These are phyloP conservation scores for Phytophthora pisi DNA, from an alignment of 352 stramenopile genomes.

Conservation along the genomic window DNA sequence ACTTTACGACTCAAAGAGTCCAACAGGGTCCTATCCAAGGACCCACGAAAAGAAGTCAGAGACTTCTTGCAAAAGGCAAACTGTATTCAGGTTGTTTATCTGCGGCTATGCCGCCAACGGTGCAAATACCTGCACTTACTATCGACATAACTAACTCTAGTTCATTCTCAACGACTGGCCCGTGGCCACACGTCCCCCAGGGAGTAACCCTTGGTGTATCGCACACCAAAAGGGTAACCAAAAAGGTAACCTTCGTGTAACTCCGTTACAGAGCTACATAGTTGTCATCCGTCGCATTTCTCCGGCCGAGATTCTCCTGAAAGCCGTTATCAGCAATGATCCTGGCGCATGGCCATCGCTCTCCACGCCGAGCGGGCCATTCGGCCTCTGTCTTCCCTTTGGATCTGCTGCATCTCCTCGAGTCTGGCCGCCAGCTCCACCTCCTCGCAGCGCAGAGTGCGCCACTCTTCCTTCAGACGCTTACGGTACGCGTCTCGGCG, in stretches of 20 bases:
- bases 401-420: constrained; percentile 10
- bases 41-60: too few species aligned
- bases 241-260: neutral
- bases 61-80: too few species aligned
- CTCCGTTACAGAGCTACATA: neutral
- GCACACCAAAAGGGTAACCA: too few species aligned
- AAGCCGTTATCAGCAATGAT: too few species aligned
- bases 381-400: neutral
- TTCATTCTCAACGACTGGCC: too few species aligned
- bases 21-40: neutral
- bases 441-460: constrained; percentile 19
- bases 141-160: too few species aligned
- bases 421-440: constrained; percentile 19
- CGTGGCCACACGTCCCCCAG: too few species aligned
- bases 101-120: neutral
- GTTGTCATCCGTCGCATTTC: too few species aligned
- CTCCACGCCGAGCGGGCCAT: constrained; percentile 13
- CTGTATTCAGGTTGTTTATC: too few species aligned
- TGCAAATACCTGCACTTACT: neutral
- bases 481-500: constrained; percentile 26
- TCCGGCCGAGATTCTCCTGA: too few species aligned
- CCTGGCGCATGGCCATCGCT: constrained; percentile 26
- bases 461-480: constrained; percentile 24
- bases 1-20: neutral
- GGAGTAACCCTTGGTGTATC: neutral